Evolutionary conservation across 805 yeast species (phyloP).

Genomic region (Blastobotrys americana): DNA sequence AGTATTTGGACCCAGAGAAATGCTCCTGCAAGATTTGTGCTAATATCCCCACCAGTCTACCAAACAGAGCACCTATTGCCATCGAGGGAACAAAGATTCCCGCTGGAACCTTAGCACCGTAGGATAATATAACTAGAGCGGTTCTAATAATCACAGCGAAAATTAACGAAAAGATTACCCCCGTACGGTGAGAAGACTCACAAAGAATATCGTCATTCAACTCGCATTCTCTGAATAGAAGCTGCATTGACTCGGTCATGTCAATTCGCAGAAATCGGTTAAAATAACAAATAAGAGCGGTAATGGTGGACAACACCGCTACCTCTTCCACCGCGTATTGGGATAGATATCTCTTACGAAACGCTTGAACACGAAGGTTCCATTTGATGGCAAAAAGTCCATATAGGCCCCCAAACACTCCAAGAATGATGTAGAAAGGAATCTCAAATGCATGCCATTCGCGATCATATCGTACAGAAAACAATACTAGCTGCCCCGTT

Average conservation of each 20-base stretch:
- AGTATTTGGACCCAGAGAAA: conserved; percentile 33
- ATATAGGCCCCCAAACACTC: conserved; percentile 85
- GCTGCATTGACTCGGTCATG: conserved; percentile 94
- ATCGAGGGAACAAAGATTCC: conserved; percentile 59
- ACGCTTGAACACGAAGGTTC: conserved; percentile 68
- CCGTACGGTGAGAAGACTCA: conserved; percentile 18
- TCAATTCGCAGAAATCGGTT: conserved; percentile 75
- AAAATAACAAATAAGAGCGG: conserved; percentile 74
- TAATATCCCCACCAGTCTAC: conserved; percentile 42
- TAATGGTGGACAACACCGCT: conserved; percentile 52
- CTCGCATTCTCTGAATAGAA: conserved; percentile 77
- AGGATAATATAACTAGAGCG: conserved; percentile 69
- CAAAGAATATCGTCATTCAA: conserved; percentile 37
- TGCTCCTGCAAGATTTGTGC: conserved; percentile 38
- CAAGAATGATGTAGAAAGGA: conserved; percentile 65
- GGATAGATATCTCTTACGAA: conserved; percentile 63
- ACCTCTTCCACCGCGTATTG: conserved; percentile 65
- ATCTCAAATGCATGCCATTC: conserved; percentile 84
- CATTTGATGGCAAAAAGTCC: conserved; percentile 71
- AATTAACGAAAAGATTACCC: conserved; percentile 45
- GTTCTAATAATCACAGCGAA: conserved; percentile 70
- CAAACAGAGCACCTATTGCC: conserved; percentile 57
- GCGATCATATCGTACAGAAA: conserved; percentile 81
- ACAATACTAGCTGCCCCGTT: conserved; percentile 88
- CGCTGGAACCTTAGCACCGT: conserved; percentile 56